Evolutionary conservation across 257 asterid genomes (phyloP).

Genomic region (Lavandula angustifolia): DNA sequence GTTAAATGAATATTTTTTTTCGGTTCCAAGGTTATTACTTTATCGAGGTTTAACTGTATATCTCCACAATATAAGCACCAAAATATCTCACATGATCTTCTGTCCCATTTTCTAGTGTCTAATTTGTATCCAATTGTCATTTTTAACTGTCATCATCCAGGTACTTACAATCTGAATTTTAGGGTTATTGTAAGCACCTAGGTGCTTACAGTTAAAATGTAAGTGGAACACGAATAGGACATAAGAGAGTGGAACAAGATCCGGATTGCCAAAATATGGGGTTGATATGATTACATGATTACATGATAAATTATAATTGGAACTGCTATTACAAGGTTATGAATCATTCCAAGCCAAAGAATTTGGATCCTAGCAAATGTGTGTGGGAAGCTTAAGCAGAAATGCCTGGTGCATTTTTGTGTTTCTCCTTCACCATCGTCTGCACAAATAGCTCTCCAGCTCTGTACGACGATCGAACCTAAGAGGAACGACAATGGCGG

Average conservation of each 20-base stretch:
- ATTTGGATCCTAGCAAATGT: not conserved
- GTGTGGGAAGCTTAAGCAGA: constrained; percentile 26
- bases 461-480: constrained; percentile 97
- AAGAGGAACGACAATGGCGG: constrained; percentile 23
- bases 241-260: too few species aligned
- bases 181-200: too few species aligned
- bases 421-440: constrained; percentile 80
- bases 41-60: too few species aligned
- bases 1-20: too few species aligned
- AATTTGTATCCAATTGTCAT: too few species aligned
- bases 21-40: too few species aligned
- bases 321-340: not conserved
- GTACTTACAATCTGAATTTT: too few species aligned
- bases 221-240: too few species aligned
- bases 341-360: constrained; percentile 16
- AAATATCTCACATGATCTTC: not conserved
- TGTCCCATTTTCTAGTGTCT: too few species aligned
- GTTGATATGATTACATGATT: constrained; percentile 12
- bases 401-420: constrained; percentile 30
- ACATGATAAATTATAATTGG: not conserved
- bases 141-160: too few species aligned
- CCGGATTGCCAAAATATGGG: constrained; percentile 20
- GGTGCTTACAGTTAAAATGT: too few species aligned
- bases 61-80: not conserved
- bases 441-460: constrained; percentile 97